Conservation (phyloP, 2,329 filamentous ascomycete species). For the Cryphonectria nitschkei region DNA sequence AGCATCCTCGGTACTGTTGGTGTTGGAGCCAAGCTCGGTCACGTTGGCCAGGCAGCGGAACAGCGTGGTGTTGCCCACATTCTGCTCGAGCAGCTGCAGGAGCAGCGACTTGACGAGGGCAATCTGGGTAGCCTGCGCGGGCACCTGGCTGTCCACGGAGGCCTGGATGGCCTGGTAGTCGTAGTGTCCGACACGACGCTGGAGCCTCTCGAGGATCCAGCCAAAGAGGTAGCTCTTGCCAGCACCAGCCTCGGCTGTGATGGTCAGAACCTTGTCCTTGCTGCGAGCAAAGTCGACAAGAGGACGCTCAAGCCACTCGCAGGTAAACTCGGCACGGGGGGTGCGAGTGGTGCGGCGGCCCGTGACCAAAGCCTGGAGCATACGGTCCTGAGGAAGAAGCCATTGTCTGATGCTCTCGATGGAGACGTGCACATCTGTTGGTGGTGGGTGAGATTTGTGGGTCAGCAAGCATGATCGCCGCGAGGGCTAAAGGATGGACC, state of each 20-base stretch:
- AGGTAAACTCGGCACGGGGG: slow-evolving; percentile 29
- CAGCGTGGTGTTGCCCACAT: slow-evolving; percentile 28
- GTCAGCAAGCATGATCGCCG: slow-evolving; percentile 11
- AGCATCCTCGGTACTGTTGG: slow-evolving; percentile 35
- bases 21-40: slow-evolving; percentile 31
- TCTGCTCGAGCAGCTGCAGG: slow-evolving; percentile 29
- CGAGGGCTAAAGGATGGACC: background rate
- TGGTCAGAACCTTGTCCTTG: slow-evolving; percentile 27
- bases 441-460: slow-evolving; percentile 6
- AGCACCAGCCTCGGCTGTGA: slow-evolving; percentile 29
- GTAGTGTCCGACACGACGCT: slow-evolving; percentile 26
- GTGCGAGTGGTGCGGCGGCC: slow-evolving; percentile 26
- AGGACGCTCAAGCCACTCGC: slow-evolving; percentile 29
- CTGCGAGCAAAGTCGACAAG: slow-evolving; percentile 29
- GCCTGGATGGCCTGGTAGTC: slow-evolving; percentile 29
- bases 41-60: slow-evolving; percentile 30
- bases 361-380: slow-evolving; percentile 26
- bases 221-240: slow-evolving; percentile 28
- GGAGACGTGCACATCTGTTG: slow-evolving; percentile 27
- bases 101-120: slow-evolving; percentile 29
- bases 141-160: slow-evolving; percentile 30
- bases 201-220: slow-evolving; percentile 29
- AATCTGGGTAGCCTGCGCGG: slow-evolving; percentile 28
- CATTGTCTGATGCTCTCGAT: slow-evolving; percentile 30
- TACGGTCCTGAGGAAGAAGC: slow-evolving; percentile 29